Conservation (phyloP, 73 alveolate species). For the Tetrahymena thermophila region DNA sequence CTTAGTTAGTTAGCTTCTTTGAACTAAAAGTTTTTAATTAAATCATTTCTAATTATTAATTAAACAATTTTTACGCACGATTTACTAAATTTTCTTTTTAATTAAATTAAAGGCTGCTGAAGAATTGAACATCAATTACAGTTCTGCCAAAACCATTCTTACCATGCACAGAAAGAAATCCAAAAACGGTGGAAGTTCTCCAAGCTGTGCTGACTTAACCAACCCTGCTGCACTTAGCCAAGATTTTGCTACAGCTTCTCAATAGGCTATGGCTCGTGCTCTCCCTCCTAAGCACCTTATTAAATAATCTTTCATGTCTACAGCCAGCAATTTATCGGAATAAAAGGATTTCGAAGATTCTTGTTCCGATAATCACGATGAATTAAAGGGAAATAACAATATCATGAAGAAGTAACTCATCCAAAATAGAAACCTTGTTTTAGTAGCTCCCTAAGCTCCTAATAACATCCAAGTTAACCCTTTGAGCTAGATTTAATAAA, state of each 20-base stretch:
- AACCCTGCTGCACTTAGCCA: not conserved
- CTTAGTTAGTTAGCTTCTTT: not conserved
- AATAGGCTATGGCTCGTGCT: not conserved
- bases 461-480: not conserved
- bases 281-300: not conserved
- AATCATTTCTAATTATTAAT: not conserved
- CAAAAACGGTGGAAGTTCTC: not conserved
- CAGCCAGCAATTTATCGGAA: not conserved
- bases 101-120: not conserved
- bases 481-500: not conserved
- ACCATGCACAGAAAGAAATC: slow-evolving; percentile 3
- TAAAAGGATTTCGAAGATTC: not conserved
- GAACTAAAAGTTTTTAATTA: not conserved
- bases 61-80: not conserved
- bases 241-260: not conserved
- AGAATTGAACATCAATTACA: not conserved
- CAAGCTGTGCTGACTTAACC: not conserved
- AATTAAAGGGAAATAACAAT: not conserved
- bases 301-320: not conserved
- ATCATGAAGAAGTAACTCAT: not conserved
- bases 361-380: not conserved
- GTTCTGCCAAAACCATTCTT: not conserved
- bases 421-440: not conserved
- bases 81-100: not conserved
- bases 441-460: not conserved